Base-by-base conservation (phyloP, 352 stramenopile genomes). In the Albugo laibachii region DNA sequence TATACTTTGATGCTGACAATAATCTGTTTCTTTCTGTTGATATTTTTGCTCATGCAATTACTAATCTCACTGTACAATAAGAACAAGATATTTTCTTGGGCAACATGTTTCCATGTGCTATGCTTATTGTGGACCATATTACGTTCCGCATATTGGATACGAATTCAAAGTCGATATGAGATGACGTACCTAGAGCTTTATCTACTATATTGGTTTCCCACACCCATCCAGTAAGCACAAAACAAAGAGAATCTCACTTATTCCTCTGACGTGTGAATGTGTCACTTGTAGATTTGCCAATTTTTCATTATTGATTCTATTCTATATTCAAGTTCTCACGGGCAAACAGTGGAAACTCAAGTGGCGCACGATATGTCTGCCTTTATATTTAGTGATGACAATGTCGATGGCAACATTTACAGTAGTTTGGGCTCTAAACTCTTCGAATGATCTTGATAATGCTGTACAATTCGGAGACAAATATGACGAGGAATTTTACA, bases 251-350 rank as follows among this genome's bases (percentile, higher is more conserved):
- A 6, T 11, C 10, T 34, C 8, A 39, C 41, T 19, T 13, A 3
- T n/a, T 36, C 21, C 34, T 11, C 41, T 34, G 24, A 35, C 2
- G 4, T 38, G 13, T 15, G 18, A 45, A 50, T 52, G 16, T 50
- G 48, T n/a, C n/a, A 31, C 40, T 10, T 50, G 38, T 41, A 70
- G 62, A 38, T 89, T 89, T 56, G 77, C 77, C 67, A 89, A 86
- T 56, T 89, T 89, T 49, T 85, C 77, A 54, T 65, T 89, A 40
- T 67, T 89, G 27, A 69, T 89, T 37, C 72, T 89, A 27, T 89
- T 89, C 53, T 89, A 89, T 65, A 85, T 89, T 38, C 77, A 89
- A 59, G 77, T 89, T 31, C 63, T 89, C 53, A 85, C 77, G 31
- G 77, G 74, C 18, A 66, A 70, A 42, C 63, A 72, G 46, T 89